Conservation (phyloP, 1,284 basidiomycete species). For the Tylopilus sp. region DNA sequence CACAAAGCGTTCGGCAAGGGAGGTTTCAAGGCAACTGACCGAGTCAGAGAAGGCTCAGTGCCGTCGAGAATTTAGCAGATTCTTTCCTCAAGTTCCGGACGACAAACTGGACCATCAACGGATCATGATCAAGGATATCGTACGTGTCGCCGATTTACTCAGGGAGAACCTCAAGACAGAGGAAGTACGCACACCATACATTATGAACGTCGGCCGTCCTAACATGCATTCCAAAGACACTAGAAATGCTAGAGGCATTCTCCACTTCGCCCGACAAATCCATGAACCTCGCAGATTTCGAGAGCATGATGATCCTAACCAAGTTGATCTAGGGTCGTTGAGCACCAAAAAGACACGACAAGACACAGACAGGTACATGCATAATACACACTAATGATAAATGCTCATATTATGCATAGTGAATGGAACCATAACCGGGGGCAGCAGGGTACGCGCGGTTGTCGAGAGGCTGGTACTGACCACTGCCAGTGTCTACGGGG, state of each 20-base stretch:
- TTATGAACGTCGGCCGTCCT: background rate
- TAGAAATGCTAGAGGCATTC: conserved; percentile 70
- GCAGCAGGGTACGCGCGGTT: conserved; percentile 16
- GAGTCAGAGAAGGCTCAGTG: conserved; percentile 51
- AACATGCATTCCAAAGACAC: conserved; percentile 43
- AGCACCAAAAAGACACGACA: background rate
- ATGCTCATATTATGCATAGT: conserved; percentile 8
- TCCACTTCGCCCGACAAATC: conserved; percentile 63
- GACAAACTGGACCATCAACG: conserved; percentile 45
- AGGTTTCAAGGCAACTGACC: conserved; percentile 36
- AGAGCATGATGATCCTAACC: conserved; percentile 62
- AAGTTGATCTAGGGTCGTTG: conserved; percentile 35
- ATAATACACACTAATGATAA: background rate
- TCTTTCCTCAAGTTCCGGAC: conserved; percentile 52
- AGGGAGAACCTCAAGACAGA: conserved; percentile 67
- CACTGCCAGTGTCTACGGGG: conserved; percentile 27
- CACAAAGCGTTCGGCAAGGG: conserved; percentile 1
- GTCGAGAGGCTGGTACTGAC: conserved; percentile 25
- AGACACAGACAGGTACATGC: background rate
- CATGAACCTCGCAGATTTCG: conserved; percentile 63
- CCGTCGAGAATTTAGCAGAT: conserved; percentile 57
- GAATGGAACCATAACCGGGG: conserved; percentile 25
- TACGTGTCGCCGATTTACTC: conserved; percentile 49
- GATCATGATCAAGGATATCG: conserved; percentile 62
- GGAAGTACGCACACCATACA: conserved; percentile 45